A percentile compares a stretch with the other conserved stretches of the same genome.
Conservation (phyloP, 1,284 basidiomycete genomes). For the Fomitopsis pinicola region DNA sequence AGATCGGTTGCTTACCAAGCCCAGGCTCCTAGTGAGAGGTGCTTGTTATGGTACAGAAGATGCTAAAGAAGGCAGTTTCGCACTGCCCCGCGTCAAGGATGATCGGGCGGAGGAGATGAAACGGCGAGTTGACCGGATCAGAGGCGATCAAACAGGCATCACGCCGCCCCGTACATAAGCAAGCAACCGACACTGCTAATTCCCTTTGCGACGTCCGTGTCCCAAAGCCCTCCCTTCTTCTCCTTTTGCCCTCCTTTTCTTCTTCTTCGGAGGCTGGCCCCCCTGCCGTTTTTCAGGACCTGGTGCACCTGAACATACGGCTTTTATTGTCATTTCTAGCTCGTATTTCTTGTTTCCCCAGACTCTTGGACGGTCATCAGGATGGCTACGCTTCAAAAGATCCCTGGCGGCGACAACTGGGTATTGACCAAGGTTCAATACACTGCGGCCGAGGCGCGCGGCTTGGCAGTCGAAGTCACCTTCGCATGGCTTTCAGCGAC, state of each 20-base stretch:
- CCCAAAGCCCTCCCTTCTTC: background rate
- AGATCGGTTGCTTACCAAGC: too few species aligned
- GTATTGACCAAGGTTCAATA: constrained; percentile 10
- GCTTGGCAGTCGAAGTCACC: constrained; percentile 10
- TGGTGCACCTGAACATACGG: constrained; percentile 8
- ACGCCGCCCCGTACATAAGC: constrained; percentile 2
- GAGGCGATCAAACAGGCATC: background rate
- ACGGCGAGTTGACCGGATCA: background rate
- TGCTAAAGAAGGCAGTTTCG: background rate
- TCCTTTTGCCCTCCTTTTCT: background rate
- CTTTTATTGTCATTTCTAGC: constrained; percentile 1
- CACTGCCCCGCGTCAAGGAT: constrained; percentile 2
- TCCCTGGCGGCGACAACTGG: constrained; percentile 3
- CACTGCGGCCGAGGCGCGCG: constrained; percentile 9
- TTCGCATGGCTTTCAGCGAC: constrained; percentile 17
- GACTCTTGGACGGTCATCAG: constrained; percentile 6
- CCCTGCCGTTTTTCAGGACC: constrained; percentile 5
- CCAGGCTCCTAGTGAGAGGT: too few species aligned
- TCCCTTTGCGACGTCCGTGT: background rate
- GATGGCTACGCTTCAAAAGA: constrained; percentile 3
- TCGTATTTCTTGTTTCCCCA: constrained; percentile 5
- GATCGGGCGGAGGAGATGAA: background rate
- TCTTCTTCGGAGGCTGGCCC: constrained; percentile 8
- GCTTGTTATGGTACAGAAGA: background rate
- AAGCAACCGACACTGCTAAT: background rate